Evolutionary conservation across 2,329 filamentous ascomycete genomes (phyloP).

Genomic region (Colletotrichum brevisporum): DNA sequence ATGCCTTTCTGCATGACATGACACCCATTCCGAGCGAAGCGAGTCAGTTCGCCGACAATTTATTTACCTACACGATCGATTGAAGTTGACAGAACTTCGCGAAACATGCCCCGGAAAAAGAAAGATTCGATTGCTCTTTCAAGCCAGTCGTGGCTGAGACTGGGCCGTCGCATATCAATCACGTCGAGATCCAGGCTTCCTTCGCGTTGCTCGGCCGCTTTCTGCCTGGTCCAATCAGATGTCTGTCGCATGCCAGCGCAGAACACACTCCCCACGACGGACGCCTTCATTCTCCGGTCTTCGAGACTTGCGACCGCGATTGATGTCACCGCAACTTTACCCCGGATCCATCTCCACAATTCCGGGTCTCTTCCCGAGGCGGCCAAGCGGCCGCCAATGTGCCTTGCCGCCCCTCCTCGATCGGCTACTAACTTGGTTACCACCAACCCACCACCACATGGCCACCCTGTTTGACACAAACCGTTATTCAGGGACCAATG

Average conservation of each 20-base stretch:
- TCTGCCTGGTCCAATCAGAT: conserved; percentile 11
- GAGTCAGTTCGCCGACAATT: not conserved
- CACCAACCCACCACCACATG: conserved; percentile 38
- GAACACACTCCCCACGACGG: not conserved
- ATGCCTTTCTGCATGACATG: no score
- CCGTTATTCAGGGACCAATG: conserved; percentile 28
- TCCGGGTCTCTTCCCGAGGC: conserved; percentile 37
- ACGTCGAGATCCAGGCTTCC: not conserved
- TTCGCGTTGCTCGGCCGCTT: not conserved
- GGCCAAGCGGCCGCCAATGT: conserved; percentile 38
- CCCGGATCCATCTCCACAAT: conserved; percentile 36
- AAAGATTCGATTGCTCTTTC: not conserved
- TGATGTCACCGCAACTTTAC: conserved; percentile 32
- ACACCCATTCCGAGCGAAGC: not conserved
- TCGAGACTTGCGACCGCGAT: conserved; percentile 23
- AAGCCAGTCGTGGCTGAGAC: conserved; percentile 18
- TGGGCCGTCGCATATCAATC: not conserved
- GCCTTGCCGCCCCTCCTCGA: conserved; percentile 39
- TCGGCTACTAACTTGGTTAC: conserved; percentile 27
- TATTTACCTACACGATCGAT: not conserved
- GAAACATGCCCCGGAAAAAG: not conserved
- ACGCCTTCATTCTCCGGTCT: not conserved
- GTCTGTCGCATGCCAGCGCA: conserved; percentile 27
- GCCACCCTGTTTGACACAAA: conserved; percentile 33
- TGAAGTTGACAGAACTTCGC: not conserved